Evolutionary conservation across 2,329 filamentous ascomycete genomes (phyloP).

Genomic region (Curvularia sp.): DNA sequence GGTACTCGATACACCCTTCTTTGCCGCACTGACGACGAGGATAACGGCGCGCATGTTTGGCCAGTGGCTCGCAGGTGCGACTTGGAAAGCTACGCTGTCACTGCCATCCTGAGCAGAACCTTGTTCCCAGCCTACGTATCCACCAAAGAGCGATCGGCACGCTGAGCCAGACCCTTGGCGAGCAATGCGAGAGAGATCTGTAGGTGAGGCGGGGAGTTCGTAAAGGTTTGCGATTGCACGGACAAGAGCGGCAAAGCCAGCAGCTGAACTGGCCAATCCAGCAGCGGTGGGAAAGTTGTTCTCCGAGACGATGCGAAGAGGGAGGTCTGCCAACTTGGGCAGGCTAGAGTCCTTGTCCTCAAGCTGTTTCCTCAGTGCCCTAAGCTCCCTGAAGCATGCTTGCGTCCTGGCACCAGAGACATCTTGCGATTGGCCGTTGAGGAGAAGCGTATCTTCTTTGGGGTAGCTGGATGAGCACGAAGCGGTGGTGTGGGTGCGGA

Average conservation of each 20-base stretch:
- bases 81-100: constrained; percentile 86
- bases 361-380: constrained; percentile 75
- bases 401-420: constrained; percentile 89
- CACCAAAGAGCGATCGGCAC: constrained; percentile 90
- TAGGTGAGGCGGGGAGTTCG: constrained; percentile 78
- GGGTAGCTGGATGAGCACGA: constrained; percentile 80
- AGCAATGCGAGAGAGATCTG: constrained; percentile 86
- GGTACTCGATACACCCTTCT: constrained; percentile 93
- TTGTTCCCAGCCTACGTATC: constrained; percentile 94
- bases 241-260: constrained; percentile 72
- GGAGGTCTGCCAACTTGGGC: constrained; percentile 79
- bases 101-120: constrained; percentile 77
- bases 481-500: constrained; percentile 94
- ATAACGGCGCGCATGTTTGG: constrained; percentile 92
- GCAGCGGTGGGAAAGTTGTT: constrained; percentile 99
- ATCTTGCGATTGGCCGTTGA: constrained; percentile 85
- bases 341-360: constrained; percentile 75
- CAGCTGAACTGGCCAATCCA: constrained; percentile 73
- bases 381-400: constrained; percentile 88
- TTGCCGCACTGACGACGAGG: constrained; percentile 88
- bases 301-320: constrained; percentile 87
- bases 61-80: constrained; percentile 91
- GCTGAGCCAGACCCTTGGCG: constrained; percentile 94
- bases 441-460: constrained; percentile 72
- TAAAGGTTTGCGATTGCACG: constrained; percentile 92